Base-by-base conservation (phyloP, 768 basidiomycete species). In the Sutorius australiensis region DNA sequence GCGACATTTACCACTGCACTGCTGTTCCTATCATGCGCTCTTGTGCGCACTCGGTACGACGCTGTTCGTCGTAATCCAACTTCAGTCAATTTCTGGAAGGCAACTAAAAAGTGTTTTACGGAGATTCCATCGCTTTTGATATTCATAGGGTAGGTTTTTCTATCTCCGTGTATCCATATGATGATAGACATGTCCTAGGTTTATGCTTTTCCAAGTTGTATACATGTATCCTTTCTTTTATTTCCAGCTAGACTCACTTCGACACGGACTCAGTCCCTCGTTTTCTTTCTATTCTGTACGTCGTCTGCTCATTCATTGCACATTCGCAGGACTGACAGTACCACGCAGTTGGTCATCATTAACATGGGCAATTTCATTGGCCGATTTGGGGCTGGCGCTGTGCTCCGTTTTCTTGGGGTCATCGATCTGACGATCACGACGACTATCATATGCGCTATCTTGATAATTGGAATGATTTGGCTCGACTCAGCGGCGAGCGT, bases 201-300 rank as follows among this genome's bases (percentile, higher is more conserved):
- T 57, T 17, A 54, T 41, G 16, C 42, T 64, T 24, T 72, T 73
- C 30, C 67, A 76, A n/a, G 55, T 68, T 1, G 77, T 76, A 0
- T 63, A 75, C 30, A 76, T 73, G 52, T 80, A 77, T 46, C 80
- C 82, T 0, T 71, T 78, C 40, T 84, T 80, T 64, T 84, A 82
- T 63, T 67, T 86, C 17, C 84, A 86, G 57, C 60, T 83, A 6
- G 76, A 80, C 43, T 73, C 82, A 3, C 72, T 81, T 13, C 70
- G 70, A 50, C 80, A 80, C 43, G 78, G 78, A 3, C 67, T 82
- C 27, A 60, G 67, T 38, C 50, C 69, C 1, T 67, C 65, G 21
- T 68, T 86, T 14, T 75, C 83, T 0, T 84, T 84, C 57, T 83
- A 83, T 59, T 75, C 75, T 19, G 83, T 82, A 50, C 30, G 66